These are phyloP conservation scores for Russula compacta DNA, from an alignment of 768 basidiomycete species.

Conservation along the genomic window DNA sequence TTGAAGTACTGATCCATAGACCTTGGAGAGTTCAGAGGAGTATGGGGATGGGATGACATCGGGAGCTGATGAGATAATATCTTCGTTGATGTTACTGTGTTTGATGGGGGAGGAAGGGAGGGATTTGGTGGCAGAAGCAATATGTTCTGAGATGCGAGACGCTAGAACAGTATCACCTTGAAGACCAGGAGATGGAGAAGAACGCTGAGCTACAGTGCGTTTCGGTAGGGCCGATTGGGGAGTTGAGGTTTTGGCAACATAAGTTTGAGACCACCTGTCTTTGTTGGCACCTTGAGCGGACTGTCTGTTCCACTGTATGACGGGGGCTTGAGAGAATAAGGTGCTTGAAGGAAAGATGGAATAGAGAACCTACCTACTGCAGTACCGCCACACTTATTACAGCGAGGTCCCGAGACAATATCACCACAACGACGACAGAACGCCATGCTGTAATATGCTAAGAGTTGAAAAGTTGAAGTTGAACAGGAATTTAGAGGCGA, in stretches of 20 bases:
- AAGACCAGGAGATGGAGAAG: conserved; percentile 36
- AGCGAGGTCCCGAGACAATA: conserved; percentile 61
- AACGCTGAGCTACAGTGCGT: conserved; percentile 20
- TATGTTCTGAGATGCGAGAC: conserved; percentile 48
- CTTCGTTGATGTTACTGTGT: conserved; percentile 25
- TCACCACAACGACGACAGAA: conserved; percentile 84
- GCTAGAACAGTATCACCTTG: conserved; percentile 38
- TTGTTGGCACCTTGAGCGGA: conserved; percentile 34
- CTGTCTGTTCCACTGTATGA: conserved; percentile 53
- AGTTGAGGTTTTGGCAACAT: conserved; percentile 43
- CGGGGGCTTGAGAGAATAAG: conserved; percentile 42
- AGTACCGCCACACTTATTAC: conserved; percentile 65
- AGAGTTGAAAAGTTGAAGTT: neutral
- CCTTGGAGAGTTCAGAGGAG: conserved; percentile 63
- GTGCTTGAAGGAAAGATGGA: neutral
- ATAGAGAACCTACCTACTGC: conserved; percentile 54
- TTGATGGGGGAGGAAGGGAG: conserved; percentile 55
- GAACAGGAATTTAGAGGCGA: neutral
- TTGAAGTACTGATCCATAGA: conserved; percentile 78
- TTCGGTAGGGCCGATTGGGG: conserved; percentile 32
- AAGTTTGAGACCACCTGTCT: conserved; percentile 78
- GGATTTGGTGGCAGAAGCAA: conserved; percentile 40
- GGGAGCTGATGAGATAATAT: conserved; percentile 35
- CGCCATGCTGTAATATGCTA: conserved; percentile 42
- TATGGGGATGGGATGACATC: conserved; percentile 46